Evolutionary conservation across 257 asterid genomes (phyloP), one percentile per base, ranked within the genome.

Genomic region (Solanum pinnatisectum): DNA sequence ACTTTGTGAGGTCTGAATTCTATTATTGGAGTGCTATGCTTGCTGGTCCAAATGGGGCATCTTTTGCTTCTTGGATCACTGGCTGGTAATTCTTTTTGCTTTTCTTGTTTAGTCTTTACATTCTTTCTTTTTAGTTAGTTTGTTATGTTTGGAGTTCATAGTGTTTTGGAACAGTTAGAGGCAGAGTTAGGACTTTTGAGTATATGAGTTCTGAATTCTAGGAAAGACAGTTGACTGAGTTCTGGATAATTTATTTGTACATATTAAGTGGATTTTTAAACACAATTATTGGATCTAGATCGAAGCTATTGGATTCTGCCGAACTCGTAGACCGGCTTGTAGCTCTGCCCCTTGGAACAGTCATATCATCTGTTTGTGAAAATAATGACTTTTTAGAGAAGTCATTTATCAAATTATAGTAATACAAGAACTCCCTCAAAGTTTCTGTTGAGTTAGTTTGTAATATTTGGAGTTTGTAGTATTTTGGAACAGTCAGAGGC

Each of bases 41-140:
- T 87, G 98, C 98, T 73, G 98, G 99, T 89, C 96, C 99, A 32
- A 71, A 20, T 32, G 96, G 98, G 99, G 99, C 98, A 4, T 98
- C 97, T 85, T 97, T 97, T 89, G 99, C 98, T 87, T 96, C 99
- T 4, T 95, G 99, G 99, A 90, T 94, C 85, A 97, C 98, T 87
- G 98, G 98, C 93, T 97, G 99, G 98, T 94, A 93, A 52, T 68
- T 44, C 49, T 11, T 52, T 85, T 10, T 72, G 30, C n/a, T 67
- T 40, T 70, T 27, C 10, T 82, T 87, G 46, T 30, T 83, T 16
- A 79, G 74, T 44, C 32, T 46, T 83, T 87, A 25, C 30, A 56
- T 56, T 88, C 73, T n/a, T 85, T 39, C 44, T 35, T 8, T 65
- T 72, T 6, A 33, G 13, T 72, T 72, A 71, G 78, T 70, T 70